A percentile compares a stretch with the other conserved stretches of the same genome.
These are phyloP conservation scores for Saturnispora bothae DNA, from an alignment of 805 yeast species.

Conservation along the genomic window DNA sequence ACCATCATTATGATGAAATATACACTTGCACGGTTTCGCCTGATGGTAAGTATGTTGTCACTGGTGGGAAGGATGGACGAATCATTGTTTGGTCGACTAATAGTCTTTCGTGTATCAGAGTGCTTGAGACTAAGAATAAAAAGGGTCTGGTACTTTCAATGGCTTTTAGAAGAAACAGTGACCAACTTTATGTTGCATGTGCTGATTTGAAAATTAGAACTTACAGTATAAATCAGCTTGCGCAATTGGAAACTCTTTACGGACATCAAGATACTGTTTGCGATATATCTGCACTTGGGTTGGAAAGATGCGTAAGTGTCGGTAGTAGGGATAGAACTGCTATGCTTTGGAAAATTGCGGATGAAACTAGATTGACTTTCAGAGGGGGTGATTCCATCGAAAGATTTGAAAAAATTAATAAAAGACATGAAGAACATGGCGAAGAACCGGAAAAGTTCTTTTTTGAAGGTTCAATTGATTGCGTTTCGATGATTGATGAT, in stretches of 20 bases:
- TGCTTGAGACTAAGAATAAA: constrained; percentile 62
- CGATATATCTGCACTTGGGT: constrained; percentile 69
- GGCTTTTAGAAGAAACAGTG: constrained; percentile 68
- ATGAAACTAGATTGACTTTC: constrained; percentile 87
- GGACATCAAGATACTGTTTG: constrained; percentile 91
- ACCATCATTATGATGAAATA: constrained; percentile 72
- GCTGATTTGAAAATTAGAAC: constrained; percentile 87
- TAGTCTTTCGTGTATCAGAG: constrained; percentile 63
- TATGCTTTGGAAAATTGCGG: constrained; percentile 93
- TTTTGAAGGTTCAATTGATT: constrained; percentile 83
- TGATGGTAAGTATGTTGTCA: constrained; percentile 79
- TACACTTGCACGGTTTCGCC: constrained; percentile 73
- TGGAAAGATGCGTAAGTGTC: constrained; percentile 91
- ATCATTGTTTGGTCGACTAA: constrained; percentile 82
- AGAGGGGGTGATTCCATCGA: constrained; percentile 71
- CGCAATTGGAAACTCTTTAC: constrained; percentile 82
- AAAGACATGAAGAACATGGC: constrained; percentile 26
- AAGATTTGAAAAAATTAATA: constrained; percentile 25
- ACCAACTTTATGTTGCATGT: constrained; percentile 85
- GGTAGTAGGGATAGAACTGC: constrained; percentile 94
- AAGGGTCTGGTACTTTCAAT: constrained; percentile 64
- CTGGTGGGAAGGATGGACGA: constrained; percentile 81
- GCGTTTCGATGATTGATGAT: constrained; percentile 85
- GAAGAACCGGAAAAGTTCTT: constrained; percentile 25
- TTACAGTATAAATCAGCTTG: constrained; percentile 71